phyloP scores from a whole-genome alignment of 2,329 filamentous ascomycete species.

The Calycina marina region DNA sequence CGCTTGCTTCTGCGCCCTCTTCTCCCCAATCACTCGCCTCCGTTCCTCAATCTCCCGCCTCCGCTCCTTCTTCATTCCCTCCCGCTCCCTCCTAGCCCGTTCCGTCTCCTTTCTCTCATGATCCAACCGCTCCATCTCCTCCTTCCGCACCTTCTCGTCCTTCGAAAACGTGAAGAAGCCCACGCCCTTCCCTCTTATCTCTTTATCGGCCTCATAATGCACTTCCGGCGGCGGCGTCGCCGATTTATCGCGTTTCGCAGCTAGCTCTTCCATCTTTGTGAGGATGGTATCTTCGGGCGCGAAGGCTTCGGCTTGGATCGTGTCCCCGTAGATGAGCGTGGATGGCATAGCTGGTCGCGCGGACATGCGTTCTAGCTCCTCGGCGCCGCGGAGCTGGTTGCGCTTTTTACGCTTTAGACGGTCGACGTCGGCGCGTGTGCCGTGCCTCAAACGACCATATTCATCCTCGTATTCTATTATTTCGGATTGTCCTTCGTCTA shows the following conservation, averaged over 20 bases:
- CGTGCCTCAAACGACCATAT: conserved; percentile 68
- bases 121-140: conserved; percentile 62
- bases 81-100: conserved; percentile 32
- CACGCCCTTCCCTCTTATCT: conserved; percentile 76
- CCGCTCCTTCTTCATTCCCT: conserved; percentile 42
- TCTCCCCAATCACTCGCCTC: conserved; percentile 28
- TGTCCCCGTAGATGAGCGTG: conserved; percentile 70
- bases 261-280: conserved; percentile 63
- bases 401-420: conserved; percentile 41
- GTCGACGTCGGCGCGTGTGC: conserved; percentile 54
- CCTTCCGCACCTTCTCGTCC: conserved; percentile 47
- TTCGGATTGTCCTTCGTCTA: conserved; percentile 32
- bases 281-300: conserved; percentile 50
- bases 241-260: conserved; percentile 62
- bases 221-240: conserved; percentile 64
- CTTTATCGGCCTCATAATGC: conserved; percentile 75
- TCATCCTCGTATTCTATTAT: conserved; percentile 84
- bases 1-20: conserved; percentile 51
- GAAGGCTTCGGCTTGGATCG: conserved; percentile 74
- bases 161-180: conserved; percentile 84
- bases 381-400: conserved; percentile 37
- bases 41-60: conserved; percentile 47
- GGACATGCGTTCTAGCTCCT: conserved; percentile 53
- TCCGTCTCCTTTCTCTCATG: conserved; percentile 53
- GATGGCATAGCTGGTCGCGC: conserved; percentile 51